A percentile compares a stretch with the other conserved stretches of the same genome.
phyloP scores from a whole-genome alignment of 495 filamentous ascomycete genomes.

The Immersiella caudata region DNA sequence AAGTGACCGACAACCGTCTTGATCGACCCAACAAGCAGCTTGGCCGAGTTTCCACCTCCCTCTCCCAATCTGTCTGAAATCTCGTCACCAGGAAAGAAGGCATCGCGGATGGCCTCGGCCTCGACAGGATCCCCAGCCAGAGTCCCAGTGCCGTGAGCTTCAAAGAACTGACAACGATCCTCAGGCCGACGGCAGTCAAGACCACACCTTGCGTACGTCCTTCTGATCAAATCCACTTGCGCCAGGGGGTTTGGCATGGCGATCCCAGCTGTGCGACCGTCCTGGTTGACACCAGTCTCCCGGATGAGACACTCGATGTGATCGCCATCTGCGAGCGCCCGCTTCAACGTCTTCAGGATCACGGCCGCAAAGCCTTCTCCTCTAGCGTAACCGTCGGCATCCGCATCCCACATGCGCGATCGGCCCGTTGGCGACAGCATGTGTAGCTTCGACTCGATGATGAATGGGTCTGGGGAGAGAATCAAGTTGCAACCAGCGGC shows the following conservation, averaged over 20 bases:
- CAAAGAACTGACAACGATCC: slow-evolving; percentile 46
- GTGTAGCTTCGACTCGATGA: slow-evolving; percentile 32
- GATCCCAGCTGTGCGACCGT: slow-evolving; percentile 54
- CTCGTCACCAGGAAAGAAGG: slow-evolving; percentile 32
- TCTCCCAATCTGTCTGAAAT: slow-evolving; percentile 17
- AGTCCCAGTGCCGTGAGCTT: slow-evolving; percentile 43
- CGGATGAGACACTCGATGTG: slow-evolving; percentile 65
- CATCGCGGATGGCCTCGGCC: slow-evolving; percentile 47
- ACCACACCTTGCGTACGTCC: slow-evolving; percentile 48
- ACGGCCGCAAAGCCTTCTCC: slow-evolving; percentile 61
- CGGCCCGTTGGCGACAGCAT: slow-evolving; percentile 44
- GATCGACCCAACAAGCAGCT: slow-evolving; percentile 54
- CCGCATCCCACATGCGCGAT: slow-evolving; percentile 60
- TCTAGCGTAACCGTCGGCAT: slow-evolving; percentile 63
- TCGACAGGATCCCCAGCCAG: slow-evolving; percentile 22
- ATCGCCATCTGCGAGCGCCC: slow-evolving; percentile 52
- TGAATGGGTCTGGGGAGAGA: slow-evolving; percentile 45
- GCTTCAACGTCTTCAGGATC: slow-evolving; percentile 55
- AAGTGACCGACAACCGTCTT: slow-evolving; percentile 61
- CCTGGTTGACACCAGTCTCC: slow-evolving; percentile 55
- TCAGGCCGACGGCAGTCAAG: slow-evolving; percentile 35
- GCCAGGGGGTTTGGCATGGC: slow-evolving; percentile 53
- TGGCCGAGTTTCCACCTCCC: slow-evolving; percentile 18
- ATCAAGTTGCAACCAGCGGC: slow-evolving; percentile 58
- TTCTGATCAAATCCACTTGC: slow-evolving; percentile 54